Conservation (phyloP, 2,329 filamentous ascomycete genomes). For the Talaromyces pinophilus region DNA sequence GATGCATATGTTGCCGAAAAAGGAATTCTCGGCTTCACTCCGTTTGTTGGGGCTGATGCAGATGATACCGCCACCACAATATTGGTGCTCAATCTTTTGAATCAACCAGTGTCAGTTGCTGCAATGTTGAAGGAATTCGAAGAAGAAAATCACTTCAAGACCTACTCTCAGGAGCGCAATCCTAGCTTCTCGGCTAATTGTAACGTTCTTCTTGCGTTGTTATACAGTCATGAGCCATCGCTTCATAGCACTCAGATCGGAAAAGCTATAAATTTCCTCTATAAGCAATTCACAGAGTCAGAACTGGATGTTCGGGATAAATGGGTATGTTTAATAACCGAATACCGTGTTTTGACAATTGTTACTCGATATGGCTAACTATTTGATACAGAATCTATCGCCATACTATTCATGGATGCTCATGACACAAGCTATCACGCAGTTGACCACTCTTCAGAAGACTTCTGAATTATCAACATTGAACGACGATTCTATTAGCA, state of each 20-base stretch:
- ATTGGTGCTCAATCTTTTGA: constrained; percentile 24
- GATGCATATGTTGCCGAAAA: constrained; percentile 16
- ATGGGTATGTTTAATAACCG: constrained; percentile 30
- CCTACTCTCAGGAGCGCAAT: constrained; percentile 35
- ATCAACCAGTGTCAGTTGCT: constrained; percentile 24
- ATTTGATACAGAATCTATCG: constrained; percentile 23
- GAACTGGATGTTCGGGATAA: constrained; percentile 31
- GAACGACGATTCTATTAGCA: neutral
- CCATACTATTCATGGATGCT: constrained; percentile 28
- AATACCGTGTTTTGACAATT: neutral
- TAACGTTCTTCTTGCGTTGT: constrained; percentile 37
- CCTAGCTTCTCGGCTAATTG: constrained; percentile 40
- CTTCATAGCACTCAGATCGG: constrained; percentile 29
- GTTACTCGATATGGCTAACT: neutral
- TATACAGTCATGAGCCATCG: constrained; percentile 28
- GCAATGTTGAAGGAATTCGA: constrained; percentile 34
- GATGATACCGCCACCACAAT: constrained; percentile 34
- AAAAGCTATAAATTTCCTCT: constrained; percentile 32
- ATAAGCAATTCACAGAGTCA: constrained; percentile 29
- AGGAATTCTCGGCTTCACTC: constrained; percentile 28
- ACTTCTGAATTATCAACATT: neutral
- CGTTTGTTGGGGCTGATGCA: constrained; percentile 28
- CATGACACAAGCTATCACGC: constrained; percentile 24
- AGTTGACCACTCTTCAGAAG: constrained; percentile 21
- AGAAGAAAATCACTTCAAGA: constrained; percentile 33